phyloP scores from a whole-genome alignment of 768 basidiomycete species.

The Tulasnella sp. region DNA sequence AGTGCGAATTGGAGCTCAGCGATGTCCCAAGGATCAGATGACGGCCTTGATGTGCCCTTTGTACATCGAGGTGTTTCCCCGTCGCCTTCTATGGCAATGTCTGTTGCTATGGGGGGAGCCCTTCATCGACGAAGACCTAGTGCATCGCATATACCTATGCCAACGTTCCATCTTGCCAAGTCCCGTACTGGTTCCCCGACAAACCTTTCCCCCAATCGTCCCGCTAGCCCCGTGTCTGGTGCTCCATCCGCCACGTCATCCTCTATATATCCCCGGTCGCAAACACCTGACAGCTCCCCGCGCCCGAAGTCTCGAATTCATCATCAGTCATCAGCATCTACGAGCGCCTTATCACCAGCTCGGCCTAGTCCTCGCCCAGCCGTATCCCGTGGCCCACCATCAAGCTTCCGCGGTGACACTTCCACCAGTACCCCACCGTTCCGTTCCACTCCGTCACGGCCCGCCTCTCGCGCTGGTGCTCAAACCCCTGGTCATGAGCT shows the following conservation, averaged over 20 bases:
- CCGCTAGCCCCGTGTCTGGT: slow-evolving; percentile 47
- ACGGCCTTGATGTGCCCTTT: slow-evolving; percentile 43
- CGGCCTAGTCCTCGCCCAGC: slow-evolving; percentile 26
- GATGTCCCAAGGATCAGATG: slow-evolving; percentile 43
- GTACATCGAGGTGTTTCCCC: slow-evolving; percentile 63
- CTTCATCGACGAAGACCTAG: slow-evolving; percentile 27
- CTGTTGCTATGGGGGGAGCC: slow-evolving; percentile 13
- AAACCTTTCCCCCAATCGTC: slow-evolving; percentile 57
- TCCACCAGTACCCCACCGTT: slow-evolving; percentile 1
- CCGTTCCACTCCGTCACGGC: slow-evolving; percentile 27
- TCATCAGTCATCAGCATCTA: slow-evolving; percentile 28
- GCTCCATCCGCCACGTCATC: slow-evolving; percentile 36
- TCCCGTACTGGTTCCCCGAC: slow-evolving; percentile 58
- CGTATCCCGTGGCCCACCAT: slow-evolving; percentile 30
- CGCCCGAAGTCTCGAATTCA: slow-evolving; percentile 38
- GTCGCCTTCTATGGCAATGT: slow-evolving; percentile 34
- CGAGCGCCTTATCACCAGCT: slow-evolving; percentile 35
- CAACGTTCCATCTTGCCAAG: slow-evolving; percentile 13
- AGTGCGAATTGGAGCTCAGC: slow-evolving; percentile 46
- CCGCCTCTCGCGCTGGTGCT: slow-evolving; percentile 49
- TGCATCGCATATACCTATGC: slow-evolving; percentile 53
- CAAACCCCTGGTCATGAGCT: slow-evolving; percentile 57
- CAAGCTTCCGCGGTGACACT: slow-evolving; percentile 30
- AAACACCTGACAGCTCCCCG: slow-evolving; percentile 64
- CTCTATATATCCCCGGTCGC: slow-evolving; percentile 42